phyloP scores from a whole-genome alignment of 108 stramenopile genomes.

The Poteriospumella lacustris region DNA sequence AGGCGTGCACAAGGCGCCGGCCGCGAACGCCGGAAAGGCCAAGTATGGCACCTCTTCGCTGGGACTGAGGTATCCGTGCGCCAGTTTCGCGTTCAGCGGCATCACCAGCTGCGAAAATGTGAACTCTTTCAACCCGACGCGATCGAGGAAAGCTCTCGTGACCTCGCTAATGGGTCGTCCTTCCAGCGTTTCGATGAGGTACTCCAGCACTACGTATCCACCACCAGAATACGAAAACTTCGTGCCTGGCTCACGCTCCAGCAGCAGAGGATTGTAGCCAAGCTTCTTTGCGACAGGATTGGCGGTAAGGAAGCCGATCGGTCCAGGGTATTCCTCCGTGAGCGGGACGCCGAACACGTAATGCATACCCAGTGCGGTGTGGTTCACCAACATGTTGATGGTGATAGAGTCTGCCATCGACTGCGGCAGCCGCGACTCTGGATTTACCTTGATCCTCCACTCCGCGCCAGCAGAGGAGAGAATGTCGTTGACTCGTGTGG shows the following conservation, averaged over 20 bases:
- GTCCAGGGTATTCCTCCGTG: neutral
- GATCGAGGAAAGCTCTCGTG: neutral
- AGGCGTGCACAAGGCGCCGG: slow-evolving; percentile 30
- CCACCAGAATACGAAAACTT: slow-evolving; percentile 29
- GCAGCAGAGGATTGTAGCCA: slow-evolving; percentile 2
- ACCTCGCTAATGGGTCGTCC: neutral
- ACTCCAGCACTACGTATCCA: slow-evolving; percentile 35
- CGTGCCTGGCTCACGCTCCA: slow-evolving; percentile 24
- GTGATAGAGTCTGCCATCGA: slow-evolving; percentile 16
- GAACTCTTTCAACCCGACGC: neutral
- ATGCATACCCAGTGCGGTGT: slow-evolving; percentile 39
- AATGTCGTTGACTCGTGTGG: slow-evolving; percentile 14
- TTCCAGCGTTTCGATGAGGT: slow-evolving; percentile 4
- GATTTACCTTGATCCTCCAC: neutral
- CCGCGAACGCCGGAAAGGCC: slow-evolving; percentile 33
- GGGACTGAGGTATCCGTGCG: neutral
- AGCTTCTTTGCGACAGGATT: neutral
- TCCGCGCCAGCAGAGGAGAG: neutral
- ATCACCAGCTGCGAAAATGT: neutral
- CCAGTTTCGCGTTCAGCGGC: neutral
- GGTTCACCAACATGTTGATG: slow-evolving; percentile 29
- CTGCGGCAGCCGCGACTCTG: neutral
- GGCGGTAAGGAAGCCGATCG: slow-evolving; percentile 1
- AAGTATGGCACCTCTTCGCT: neutral
- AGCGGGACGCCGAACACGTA: slow-evolving; percentile 32